phyloP scores from a whole-genome alignment of 2,329 filamentous ascomycete species.

The Coniochaeta pulveracea region DNA sequence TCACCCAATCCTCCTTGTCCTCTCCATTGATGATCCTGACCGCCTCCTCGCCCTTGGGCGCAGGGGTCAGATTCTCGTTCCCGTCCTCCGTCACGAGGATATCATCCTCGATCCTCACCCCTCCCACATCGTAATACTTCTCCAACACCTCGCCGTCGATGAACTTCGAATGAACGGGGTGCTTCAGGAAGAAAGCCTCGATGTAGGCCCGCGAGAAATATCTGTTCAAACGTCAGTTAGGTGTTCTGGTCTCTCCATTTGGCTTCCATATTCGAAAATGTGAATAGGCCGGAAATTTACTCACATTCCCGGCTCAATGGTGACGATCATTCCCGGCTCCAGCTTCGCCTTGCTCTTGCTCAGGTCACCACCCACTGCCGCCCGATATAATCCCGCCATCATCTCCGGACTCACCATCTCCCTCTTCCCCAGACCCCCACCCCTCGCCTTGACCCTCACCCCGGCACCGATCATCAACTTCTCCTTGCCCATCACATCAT shows the following conservation, averaged over 20 bases:
- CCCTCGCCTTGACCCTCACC: neutral
- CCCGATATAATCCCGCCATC: conserved; percentile 18
- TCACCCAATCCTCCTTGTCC: conserved; percentile 2
- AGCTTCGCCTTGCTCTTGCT: conserved; percentile 29
- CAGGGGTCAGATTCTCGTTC: conserved; percentile 72
- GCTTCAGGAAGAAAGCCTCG: conserved; percentile 54
- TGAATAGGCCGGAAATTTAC: conserved; percentile 13
- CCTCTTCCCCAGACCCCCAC: conserved; percentile 23
- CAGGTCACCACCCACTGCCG: conserved; percentile 9
- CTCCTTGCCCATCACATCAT: conserved; percentile 40
- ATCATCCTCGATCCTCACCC: conserved; percentile 88
- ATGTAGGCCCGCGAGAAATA: conserved; percentile 70
- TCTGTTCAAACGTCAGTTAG: conserved; percentile 23
- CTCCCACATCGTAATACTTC: conserved; percentile 67
- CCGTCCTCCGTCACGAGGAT: conserved; percentile 69
- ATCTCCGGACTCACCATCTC: conserved; percentile 25
- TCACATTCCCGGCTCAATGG: conserved; percentile 65
- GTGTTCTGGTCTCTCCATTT: no score
- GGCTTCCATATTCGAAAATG: no score
- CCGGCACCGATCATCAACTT: conserved; percentile 19
- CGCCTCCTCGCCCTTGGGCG: conserved; percentile 65
- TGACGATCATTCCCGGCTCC: conserved; percentile 57
- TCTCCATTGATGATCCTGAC: conserved; percentile 45
- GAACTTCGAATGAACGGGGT: conserved; percentile 45
- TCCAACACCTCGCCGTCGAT: conserved; percentile 56